Percentiles rank a stretch among this genome's conserved stretches.
These are phyloP conservation scores for Oryza brachyantha DNA, from an alignment of 176 grass and related monocot species.

Conservation along the genomic window DNA sequence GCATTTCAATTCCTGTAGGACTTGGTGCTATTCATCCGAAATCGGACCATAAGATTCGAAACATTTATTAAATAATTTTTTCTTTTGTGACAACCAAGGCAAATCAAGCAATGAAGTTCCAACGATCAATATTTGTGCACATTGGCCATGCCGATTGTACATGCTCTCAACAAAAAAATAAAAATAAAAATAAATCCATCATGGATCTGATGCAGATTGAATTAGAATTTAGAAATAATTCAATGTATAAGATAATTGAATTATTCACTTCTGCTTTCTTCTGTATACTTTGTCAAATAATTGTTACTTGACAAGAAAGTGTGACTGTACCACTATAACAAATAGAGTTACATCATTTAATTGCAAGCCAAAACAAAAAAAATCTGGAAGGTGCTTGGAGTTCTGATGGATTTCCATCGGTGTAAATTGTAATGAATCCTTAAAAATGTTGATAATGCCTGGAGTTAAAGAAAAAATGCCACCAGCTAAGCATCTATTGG, in stretches of 20 bases:
- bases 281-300: not conserved
- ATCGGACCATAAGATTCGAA: no score
- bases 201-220: not conserved
- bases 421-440: not conserved
- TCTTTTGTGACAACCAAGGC: no score
- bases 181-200: no score
- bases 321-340: not conserved
- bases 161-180: no score
- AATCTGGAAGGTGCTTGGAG: not conserved
- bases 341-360: not conserved
- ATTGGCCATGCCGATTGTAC: no score
- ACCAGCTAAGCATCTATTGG: not conserved
- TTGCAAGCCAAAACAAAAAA: not conserved
- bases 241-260: not conserved
- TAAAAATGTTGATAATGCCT: constrained; percentile 15
- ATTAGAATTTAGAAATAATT: not conserved
- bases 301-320: not conserved
- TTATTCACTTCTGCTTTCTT: not conserved
- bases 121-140: no score
- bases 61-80: no score
- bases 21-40: no score
- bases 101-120: no score
- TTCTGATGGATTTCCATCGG: not conserved
- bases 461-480: not conserved
- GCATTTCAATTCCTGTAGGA: no score